A percentile compares a stretch with the other conserved stretches of the same genome.
phyloP scores from a whole-genome alignment of 2,329 filamentous ascomycete genomes.

The Didymella segeticola region DNA sequence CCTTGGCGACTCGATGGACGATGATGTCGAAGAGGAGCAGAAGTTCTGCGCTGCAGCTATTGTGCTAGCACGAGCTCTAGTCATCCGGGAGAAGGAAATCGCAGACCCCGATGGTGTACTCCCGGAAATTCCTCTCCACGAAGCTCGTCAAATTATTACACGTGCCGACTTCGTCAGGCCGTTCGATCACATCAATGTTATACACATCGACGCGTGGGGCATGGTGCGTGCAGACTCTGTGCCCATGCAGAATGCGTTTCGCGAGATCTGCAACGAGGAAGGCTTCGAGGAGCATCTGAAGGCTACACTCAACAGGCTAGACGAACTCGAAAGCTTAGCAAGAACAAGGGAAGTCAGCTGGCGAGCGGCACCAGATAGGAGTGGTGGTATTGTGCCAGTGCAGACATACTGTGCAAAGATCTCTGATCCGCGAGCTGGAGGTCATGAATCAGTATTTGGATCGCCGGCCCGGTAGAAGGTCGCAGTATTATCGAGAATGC shows the following conservation, averaged over 20 bases:
- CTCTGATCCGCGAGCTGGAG: conserved; percentile 10
- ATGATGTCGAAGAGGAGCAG: conserved; percentile 97
- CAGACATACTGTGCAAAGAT: conserved; percentile 40
- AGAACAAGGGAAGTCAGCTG: conserved; percentile 89
- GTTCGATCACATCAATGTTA: conserved; percentile 92
- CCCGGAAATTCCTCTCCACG: conserved; percentile 66
- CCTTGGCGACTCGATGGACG: conserved; percentile 78
- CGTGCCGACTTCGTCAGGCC: conserved; percentile 88
- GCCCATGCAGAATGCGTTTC: conserved; percentile 93
- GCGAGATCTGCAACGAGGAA: conserved; percentile 74
- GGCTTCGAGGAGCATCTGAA: conserved; percentile 85
- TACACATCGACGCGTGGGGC: conserved; percentile 87
- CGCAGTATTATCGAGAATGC: too few species aligned
- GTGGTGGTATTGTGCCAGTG: conserved; percentile 39
- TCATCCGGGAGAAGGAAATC: conserved; percentile 72
- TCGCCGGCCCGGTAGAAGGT: neutral
- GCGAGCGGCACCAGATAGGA: conserved; percentile 66
- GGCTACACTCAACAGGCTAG: conserved; percentile 80
- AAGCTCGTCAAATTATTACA: conserved; percentile 79
- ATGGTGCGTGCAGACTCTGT: conserved; percentile 92
- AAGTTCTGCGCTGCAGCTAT: conserved; percentile 96
- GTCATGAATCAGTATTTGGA: neutral
- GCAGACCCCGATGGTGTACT: conserved; percentile 71
- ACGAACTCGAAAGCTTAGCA: conserved; percentile 89
- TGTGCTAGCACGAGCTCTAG: conserved; percentile 86